phyloP scores from a whole-genome alignment of 768 basidiomycete genomes.

The Ephemerocybe angulata region DNA sequence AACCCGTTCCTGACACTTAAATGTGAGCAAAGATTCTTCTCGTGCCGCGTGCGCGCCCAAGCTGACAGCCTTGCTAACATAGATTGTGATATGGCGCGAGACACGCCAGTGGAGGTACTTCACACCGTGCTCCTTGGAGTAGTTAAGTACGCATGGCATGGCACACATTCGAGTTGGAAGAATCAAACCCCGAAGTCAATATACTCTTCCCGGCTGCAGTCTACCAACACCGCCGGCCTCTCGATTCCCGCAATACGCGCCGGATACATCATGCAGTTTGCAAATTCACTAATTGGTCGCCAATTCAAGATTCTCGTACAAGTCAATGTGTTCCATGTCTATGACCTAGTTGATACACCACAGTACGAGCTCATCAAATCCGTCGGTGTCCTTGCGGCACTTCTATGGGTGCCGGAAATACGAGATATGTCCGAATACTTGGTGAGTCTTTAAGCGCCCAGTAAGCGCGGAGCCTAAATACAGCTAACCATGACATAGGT shows the following conservation, averaged over 20 bases:
- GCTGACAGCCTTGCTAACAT: not conserved
- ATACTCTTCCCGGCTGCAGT: constrained; percentile 29
- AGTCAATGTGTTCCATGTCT: constrained; percentile 24
- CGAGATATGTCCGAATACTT: constrained; percentile 31
- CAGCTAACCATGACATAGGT: constrained; percentile 24
- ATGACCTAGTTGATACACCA: constrained; percentile 3
- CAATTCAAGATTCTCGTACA: constrained; percentile 33
- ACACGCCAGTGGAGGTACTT: constrained; percentile 41
- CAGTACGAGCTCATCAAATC: constrained; percentile 28
- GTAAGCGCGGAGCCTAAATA: constrained; percentile 19
- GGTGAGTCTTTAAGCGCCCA: constrained; percentile 10
- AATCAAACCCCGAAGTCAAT: constrained; percentile 19
- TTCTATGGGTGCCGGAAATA: constrained; percentile 42
- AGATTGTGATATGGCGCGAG: constrained; percentile 28
- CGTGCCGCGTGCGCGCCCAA: not conserved
- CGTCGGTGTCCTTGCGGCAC: constrained; percentile 29
- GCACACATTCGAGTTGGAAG: constrained; percentile 27
- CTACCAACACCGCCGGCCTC: constrained; percentile 27
- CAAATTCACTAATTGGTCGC: constrained; percentile 38
- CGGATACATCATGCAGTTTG: constrained; percentile 40
- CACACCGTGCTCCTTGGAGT: constrained; percentile 42
- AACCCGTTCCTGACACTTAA: not conserved
- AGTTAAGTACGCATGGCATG: constrained; percentile 42
- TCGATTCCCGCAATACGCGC: constrained; percentile 33
- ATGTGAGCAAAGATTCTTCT: not conserved